phyloP scores from a whole-genome alignment of 108 stramenopile species.

The Ochromonas danica region DNA sequence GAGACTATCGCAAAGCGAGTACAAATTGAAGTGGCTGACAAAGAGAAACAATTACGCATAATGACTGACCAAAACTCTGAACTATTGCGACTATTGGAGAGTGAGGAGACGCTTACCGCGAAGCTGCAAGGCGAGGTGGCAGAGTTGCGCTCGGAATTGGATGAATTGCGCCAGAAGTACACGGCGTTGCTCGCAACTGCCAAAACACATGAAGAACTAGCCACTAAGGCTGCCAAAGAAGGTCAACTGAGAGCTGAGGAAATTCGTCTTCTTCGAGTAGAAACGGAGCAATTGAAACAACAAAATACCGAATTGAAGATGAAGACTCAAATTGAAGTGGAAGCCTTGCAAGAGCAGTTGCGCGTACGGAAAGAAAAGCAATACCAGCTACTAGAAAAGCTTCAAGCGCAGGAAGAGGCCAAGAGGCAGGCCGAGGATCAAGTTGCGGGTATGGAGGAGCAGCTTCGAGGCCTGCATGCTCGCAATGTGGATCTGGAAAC shows the following conservation, averaged over 20 bases:
- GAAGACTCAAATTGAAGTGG: conserved; percentile 76
- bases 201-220: conserved; percentile 67
- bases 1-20: conserved; percentile 60
- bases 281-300: conserved; percentile 68
- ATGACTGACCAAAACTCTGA: conserved; percentile 77
- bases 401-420: conserved; percentile 74
- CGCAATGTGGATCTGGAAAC: conserved; percentile 69
- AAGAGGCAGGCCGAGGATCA: conserved; percentile 74
- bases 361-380: conserved; percentile 81
- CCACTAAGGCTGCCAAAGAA: conserved; percentile 60
- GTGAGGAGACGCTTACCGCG: conserved; percentile 61
- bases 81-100: conserved; percentile 73
- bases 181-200: conserved; percentile 65
- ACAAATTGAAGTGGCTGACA: conserved; percentile 58
- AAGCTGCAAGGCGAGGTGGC: conserved; percentile 34
- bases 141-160: conserved; percentile 40
- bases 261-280: conserved; percentile 69
- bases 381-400: conserved; percentile 75
- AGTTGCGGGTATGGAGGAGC: conserved; percentile 69
- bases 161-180: conserved; percentile 59
- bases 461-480: conserved; percentile 63
- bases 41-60: conserved; percentile 66
- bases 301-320: conserved; percentile 66
- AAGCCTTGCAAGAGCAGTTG: conserved; percentile 76
- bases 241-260: conserved; percentile 76